Percentiles rank a stretch among this genome's conserved stretches.
phyloP scores from a whole-genome alignment of 192 early-diverging fungal species.

The Chytriomyces hyalinus region DNA sequence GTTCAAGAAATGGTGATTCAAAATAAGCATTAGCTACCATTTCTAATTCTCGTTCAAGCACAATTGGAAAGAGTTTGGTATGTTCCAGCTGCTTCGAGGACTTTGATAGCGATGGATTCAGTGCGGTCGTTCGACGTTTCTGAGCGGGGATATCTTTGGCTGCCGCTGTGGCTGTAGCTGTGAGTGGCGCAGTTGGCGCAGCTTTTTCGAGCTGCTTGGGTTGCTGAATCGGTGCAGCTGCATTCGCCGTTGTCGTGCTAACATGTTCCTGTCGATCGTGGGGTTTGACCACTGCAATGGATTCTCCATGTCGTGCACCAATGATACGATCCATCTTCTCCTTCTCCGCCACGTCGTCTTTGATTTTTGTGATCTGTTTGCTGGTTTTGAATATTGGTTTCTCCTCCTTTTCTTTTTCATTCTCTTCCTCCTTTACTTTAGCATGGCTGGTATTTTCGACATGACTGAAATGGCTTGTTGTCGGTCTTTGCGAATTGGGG shows the following conservation, averaged over 20 bases:
- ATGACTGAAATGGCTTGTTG: not conserved
- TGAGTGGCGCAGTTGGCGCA: not conserved
- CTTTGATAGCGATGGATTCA: not conserved
- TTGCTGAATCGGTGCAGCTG: not conserved
- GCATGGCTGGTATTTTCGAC: not conserved
- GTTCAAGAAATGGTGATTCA: not conserved
- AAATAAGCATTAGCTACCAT: not conserved
- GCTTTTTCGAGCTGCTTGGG: not conserved
- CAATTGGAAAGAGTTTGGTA: constrained; percentile 3
- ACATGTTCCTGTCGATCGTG: too few species aligned
- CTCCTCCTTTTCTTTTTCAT: not conserved
- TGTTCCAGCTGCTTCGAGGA: not conserved
- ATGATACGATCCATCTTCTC: not conserved
- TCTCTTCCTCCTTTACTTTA: not conserved
- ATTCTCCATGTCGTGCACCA: not conserved
- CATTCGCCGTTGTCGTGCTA: too few species aligned
- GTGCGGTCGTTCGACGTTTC: not conserved
- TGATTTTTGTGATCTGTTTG: not conserved
- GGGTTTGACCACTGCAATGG: not conserved
- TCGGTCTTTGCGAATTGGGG: not conserved
- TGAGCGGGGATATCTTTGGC: not conserved
- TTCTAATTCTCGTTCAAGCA: not conserved
- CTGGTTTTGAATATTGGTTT: constrained; percentile 2
- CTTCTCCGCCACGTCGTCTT: not conserved
- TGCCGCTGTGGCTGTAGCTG: not conserved